These are phyloP conservation scores for Colletotrichum kahawae DNA, from an alignment of 2,329 filamentous ascomycete genomes.

Conservation along the genomic window DNA sequence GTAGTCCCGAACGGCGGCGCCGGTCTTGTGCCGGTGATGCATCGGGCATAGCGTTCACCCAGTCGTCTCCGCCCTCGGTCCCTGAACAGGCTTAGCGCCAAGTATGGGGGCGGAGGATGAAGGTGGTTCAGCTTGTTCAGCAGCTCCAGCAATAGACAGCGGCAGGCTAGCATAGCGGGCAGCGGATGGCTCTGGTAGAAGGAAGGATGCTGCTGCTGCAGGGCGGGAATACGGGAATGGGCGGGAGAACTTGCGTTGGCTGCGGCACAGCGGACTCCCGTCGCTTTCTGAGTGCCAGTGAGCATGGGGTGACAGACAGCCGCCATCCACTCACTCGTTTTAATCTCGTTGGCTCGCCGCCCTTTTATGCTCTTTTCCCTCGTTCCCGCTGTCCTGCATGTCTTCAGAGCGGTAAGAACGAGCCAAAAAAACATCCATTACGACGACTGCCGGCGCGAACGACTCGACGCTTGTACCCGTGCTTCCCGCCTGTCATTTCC, in stretches of 20 bases:
- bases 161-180: background rate
- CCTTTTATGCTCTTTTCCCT: background rate
- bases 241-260: background rate
- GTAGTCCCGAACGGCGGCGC: background rate
- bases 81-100: constrained; percentile 8
- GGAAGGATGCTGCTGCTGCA: background rate
- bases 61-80: background rate
- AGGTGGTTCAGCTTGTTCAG: constrained; percentile 8
- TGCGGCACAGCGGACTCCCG: background rate
- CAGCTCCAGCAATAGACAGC: background rate
- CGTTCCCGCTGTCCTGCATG: constrained; percentile 11
- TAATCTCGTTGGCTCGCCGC: constrained; percentile 5
- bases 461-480: background rate
- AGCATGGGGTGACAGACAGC: constrained; percentile 1
- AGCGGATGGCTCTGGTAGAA: background rate
- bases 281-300: background rate
- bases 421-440: background rate
- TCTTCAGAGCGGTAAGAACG: background rate
- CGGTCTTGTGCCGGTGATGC: constrained; percentile 9
- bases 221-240: background rate
- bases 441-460: background rate
- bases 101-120: background rate
- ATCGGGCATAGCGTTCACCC: background rate
- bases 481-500: background rate
- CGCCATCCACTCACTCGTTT: constrained; percentile 4